These are phyloP conservation scores for Cucurbitaria berberidis DNA, from an alignment of 2,329 filamentous ascomycete genomes.

Conservation along the genomic window DNA sequence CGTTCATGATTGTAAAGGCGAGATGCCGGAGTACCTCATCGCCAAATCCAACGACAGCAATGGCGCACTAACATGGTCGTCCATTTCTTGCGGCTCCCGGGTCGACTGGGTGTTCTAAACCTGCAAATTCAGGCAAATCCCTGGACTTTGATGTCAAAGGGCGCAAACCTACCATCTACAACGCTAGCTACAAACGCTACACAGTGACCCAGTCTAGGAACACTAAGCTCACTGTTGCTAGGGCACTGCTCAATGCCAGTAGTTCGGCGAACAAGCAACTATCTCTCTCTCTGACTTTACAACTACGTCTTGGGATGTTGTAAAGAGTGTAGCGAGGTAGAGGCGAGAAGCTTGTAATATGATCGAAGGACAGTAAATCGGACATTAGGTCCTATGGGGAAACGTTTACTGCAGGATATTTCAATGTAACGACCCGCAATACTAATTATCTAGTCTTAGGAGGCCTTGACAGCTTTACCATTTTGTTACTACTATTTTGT, in stretches of 20 bases:
- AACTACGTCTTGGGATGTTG: constrained; percentile 16
- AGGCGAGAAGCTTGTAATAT: constrained; percentile 17
- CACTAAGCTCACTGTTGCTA: constrained; percentile 27
- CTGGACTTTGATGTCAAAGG: constrained; percentile 27
- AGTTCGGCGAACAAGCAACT: constrained; percentile 28
- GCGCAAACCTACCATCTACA: constrained; percentile 23
- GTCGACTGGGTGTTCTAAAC: constrained; percentile 31
- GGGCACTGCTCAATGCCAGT: constrained; percentile 6
- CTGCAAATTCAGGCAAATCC: constrained; percentile 26
- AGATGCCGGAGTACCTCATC: constrained; percentile 45
- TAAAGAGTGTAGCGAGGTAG: constrained; percentile 20
- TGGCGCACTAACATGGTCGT: constrained; percentile 25
- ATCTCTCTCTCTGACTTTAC: constrained; percentile 32
- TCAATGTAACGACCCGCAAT: constrained; percentile 13
- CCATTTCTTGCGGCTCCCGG: constrained; percentile 30
- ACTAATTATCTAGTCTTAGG: no score
- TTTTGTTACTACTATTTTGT: no score
- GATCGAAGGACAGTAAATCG: constrained; percentile 10
- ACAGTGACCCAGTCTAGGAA: constrained; percentile 24
- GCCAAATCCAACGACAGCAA: constrained; percentile 22
- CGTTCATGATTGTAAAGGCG: constrained; percentile 46
- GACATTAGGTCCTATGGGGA: constrained; percentile 12
- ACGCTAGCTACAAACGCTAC: constrained; percentile 25
- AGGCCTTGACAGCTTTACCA: no score
- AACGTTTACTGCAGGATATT: constrained; percentile 26